Evolutionary conservation across 2,329 filamentous ascomycete species (phyloP).

Genomic region (Fusarium nodosum): DNA sequence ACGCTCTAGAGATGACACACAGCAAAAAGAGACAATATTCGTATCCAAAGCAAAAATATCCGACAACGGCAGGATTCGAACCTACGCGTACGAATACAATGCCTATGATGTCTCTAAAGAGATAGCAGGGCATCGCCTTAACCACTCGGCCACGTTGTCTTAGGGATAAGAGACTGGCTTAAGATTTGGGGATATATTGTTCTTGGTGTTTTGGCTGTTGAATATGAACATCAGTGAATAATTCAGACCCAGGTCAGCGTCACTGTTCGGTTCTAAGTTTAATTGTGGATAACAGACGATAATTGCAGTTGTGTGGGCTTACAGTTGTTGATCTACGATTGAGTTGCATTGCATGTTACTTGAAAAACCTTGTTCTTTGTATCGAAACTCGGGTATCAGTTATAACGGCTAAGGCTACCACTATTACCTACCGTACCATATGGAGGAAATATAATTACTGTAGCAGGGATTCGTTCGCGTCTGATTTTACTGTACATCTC

Average conservation of each 20-base stretch:
- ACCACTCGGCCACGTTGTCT: conserved; percentile 36
- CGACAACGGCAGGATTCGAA: conserved; percentile 40
- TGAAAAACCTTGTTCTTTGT: not conserved
- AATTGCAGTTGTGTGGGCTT: not conserved
- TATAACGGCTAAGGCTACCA: not conserved
- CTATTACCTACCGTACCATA: not conserved
- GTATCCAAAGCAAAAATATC: not conserved
- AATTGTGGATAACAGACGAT: not conserved
- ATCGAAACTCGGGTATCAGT: not conserved
- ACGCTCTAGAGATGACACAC: not conserved
- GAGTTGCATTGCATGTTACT: not conserved
- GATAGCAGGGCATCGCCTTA: conserved; percentile 42
- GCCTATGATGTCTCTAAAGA: conserved; percentile 28
- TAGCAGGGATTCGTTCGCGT: not conserved
- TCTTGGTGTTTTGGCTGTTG: not conserved
- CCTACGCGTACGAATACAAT: conserved; percentile 40
- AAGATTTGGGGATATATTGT: rapidly evolving
- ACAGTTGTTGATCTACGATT: not conserved
- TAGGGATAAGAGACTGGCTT: not conserved
- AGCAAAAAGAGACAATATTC: not conserved
- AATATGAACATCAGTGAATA: not conserved
- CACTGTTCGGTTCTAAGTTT: not conserved
- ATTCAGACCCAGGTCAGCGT: not conserved
- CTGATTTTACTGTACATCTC: not conserved
- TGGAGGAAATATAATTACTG: not conserved